Base-by-base conservation (phyloP, 2,329 filamentous ascomycete species). In the Capronia epimyces region DNA sequence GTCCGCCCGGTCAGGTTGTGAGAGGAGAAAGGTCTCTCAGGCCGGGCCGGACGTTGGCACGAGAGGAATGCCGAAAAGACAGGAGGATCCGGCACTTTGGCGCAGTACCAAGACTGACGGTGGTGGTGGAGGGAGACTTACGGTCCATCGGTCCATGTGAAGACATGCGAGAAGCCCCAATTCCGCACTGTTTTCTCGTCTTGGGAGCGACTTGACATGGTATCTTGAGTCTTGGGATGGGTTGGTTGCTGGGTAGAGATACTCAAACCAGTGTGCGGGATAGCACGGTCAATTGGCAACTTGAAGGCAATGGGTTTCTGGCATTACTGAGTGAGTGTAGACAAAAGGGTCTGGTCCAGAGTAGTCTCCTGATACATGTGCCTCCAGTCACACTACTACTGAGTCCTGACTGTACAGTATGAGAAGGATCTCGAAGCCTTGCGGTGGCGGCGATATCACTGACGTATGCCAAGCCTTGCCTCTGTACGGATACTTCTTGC, bases 101-200 rank as follows among this genome's bases (percentile, higher is more conserved):
- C 6, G 25, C 25, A 29, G 25, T 12, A 12, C 6, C 6, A 12
- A 7, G 25, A 12, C 12, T 29, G 25, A 29, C 25, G 25, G 25
- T 29, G 6, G 25, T 7, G 25, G 25, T 29, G n/a, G n/a, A 12
- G 13, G 12, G 15, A 37, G 4, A 64, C 70, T 57, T 70, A 80
- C 78, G 77, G 75, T 43, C 74, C 66, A 64, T 83, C 80, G 1
- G 73, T 74, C 79, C 79, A 83, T 3, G 79, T 82, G 59, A 82
- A 83, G 59, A 82, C 76, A 58, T 77, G 73, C 8, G 58, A 56
- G 64, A 82, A 83, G 1, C 80, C 80, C 79, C 79, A 82, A 7
- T 71, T 71, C 31, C 70, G 69, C 7, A 83, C 80, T 53, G 78
- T 66, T 31, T 64, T 62, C 63, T 82, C 79, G 48, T 77, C 76